Evolutionary conservation across 2,329 filamentous ascomycete species (phyloP), one percentile per base, ranked within the genome.

Genomic region (Trichophyton rubrum): DNA sequence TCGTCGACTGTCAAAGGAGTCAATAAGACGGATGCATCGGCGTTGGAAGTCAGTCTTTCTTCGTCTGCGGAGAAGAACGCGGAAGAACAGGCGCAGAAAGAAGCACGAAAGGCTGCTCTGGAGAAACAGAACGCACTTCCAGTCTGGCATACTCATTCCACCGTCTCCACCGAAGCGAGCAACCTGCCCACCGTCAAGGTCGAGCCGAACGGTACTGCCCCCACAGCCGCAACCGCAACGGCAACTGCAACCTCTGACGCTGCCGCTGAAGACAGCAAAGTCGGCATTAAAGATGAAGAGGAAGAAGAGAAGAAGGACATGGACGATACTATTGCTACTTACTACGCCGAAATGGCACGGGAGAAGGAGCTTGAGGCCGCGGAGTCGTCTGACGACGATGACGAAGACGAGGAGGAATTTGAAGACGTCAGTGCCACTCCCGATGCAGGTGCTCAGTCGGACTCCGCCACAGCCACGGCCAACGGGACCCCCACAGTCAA

Each of bases 91-190:
- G 75, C 74, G 1, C 77, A 75, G 47, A 77, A 79, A 64, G 73
- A 74, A 27, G 73, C 75, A 43, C 74, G 75, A 61, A 79, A 78
- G 64, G 74, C 76, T 2, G 74, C 73, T 1, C 67, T 79, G 49
- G 78, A 78, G 62, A 77, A 78, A 62, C 77, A 80, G 65, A 81
- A 81, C 57, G 75, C 75, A 3, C 70, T 81, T 8, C 79, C 79
- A 0, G 75, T 78, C 15, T 81, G 79, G 79, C 77, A 80, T 64
- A 80, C 77, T 6, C 74, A 78, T 57, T 79, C 77, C 45, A 79
- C 78, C 0, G 77, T 80, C 22, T 62, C 58, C n/a, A 63, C 65
- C 11, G 62, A 62, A 41, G 49, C 62, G 22, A 59, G 41, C 13
- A 64, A 64, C 38, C 8, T 64, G 13, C 33, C 56, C 2, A 33